Base-by-base conservation (phyloP, 2,329 filamentous ascomycete species). In the Ceratocystiopsis brevicomis region DNA sequence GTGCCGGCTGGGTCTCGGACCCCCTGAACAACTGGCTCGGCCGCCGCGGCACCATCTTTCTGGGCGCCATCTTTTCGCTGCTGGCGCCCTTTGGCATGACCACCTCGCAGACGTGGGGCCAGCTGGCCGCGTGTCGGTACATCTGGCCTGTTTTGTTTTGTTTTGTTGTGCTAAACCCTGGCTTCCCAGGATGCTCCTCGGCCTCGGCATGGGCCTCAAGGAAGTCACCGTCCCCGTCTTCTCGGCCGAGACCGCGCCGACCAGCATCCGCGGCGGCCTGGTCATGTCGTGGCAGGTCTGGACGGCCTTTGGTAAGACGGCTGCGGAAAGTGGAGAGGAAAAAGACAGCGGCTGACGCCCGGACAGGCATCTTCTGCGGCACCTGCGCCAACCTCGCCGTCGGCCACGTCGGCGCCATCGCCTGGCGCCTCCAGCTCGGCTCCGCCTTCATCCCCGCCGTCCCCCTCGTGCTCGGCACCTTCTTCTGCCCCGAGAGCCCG, bases 141-240 rank as follows among this genome's bases (percentile, higher is more conserved):
- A 37, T 39, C 17, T 3, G 15, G 11, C 17, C 19, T 21, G 25
- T 30, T 8, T 30, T 30, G 2, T 30, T 30, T 8, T 30, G 4
- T 30, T 30, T 21, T 21, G 19, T 33, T 33, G 32, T 15, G 25
- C 8, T 15, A 9, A 34, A 14, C 2, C 6, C 37, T 38, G 18
- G 21, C 37, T 11, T 9, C 18, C 4, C 15, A 40, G 83, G 37
- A 70, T 88, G 48, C 65, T 81, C 13, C 69, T 88, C 47, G 84
- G 84, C 11, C 72, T 90, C 39, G 81, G 79, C 1, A 84, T 87
- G 63, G 81, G 81, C 25, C 68, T 78, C 15, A 86, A 86, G 55
- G 75, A 55, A 25, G 56, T 41, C 65, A 65, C 67, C 40, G 78
- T 84, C 2, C 81, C 82, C 0, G 76, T 87, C 25, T 87, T 82